Conservation (phyloP, 2,329 filamentous ascomycete genomes). For the Claviceps maximensis region DNA sequence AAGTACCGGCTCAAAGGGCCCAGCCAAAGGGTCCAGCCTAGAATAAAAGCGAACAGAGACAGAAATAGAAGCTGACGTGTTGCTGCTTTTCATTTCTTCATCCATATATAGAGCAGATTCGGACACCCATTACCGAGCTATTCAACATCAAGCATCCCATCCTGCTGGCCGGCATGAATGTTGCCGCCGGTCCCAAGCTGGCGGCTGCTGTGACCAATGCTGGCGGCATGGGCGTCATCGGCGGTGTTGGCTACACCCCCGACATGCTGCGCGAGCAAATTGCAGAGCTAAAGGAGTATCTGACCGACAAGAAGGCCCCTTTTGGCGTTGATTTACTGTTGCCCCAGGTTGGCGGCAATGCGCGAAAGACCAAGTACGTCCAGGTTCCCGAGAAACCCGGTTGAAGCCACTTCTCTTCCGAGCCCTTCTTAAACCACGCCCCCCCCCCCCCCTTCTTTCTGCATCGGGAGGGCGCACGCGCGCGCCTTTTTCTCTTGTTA, state of each 20-base stretch:
- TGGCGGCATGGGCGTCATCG: slow-evolving; percentile 90
- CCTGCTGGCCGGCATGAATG: slow-evolving; percentile 97
- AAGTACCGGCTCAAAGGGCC: slow-evolving; percentile 2
- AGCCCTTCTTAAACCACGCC: too few relatives aligned
- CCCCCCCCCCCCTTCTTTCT: too few relatives aligned
- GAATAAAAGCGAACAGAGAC: background rate
- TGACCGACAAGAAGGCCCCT: slow-evolving; percentile 82
- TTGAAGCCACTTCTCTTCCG: background rate
- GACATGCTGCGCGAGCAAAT: slow-evolving; percentile 96
- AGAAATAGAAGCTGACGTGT: background rate
- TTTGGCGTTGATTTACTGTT: slow-evolving; percentile 91
- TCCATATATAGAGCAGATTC: slow-evolving; percentile 40
- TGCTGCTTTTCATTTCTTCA: background rate
- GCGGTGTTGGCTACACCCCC: slow-evolving; percentile 89
- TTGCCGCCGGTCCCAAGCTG: slow-evolving; percentile 89
- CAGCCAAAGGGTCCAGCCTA: background rate
- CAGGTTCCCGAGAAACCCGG: background rate
- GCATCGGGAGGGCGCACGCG: too few relatives aligned
- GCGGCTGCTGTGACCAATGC: slow-evolving; percentile 95
- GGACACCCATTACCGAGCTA: slow-evolving; percentile 85
- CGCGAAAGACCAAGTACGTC: slow-evolving; percentile 77
- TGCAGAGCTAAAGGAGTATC: slow-evolving; percentile 77
- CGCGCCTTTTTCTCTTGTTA: too few relatives aligned
- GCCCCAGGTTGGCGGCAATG: slow-evolving; percentile 86
- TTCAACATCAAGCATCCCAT: slow-evolving; percentile 97